phyloP scores from a whole-genome alignment of 1,139 yeast genomes.

The Hansenula anomala region DNA sequence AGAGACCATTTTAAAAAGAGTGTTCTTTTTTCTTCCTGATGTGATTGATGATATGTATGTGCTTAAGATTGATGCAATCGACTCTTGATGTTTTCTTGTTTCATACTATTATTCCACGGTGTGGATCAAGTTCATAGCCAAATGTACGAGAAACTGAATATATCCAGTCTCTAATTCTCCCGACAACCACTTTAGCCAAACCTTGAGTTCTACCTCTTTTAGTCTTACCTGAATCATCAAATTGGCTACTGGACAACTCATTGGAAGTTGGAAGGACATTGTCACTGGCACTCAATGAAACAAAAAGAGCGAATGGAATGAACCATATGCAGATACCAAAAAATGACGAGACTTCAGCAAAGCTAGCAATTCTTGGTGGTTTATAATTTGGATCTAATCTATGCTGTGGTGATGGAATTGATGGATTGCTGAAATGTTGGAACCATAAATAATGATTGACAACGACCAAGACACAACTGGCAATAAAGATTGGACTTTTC shows the following conservation, averaged over 20 bases:
- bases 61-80: not conserved
- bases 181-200: constrained; percentile 62
- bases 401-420: constrained; percentile 42
- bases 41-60: too few relatives aligned
- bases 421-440: constrained; percentile 70
- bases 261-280: constrained; percentile 65
- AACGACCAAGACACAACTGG: constrained; percentile 69
- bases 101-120: constrained; percentile 41
- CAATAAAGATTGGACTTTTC: constrained; percentile 63
- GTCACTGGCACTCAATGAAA: constrained; percentile 89
- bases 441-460: constrained; percentile 90
- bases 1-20: too few relatives aligned
- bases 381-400: constrained; percentile 52
- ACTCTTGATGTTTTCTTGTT: not conserved
- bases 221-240: constrained; percentile 25
- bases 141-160: constrained; percentile 44
- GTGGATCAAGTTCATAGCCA: constrained; percentile 63
- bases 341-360: constrained; percentile 87
- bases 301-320: constrained; percentile 88
- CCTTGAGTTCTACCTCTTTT: constrained; percentile 37
- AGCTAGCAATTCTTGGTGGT: constrained; percentile 73
- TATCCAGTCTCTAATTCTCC: constrained; percentile 44
- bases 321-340: constrained; percentile 94
- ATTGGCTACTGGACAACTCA: constrained; percentile 21
- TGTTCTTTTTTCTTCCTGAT: too few relatives aligned